Base-by-base conservation (phyloP, 2,329 filamentous ascomycete genomes). In the Clonostachys sp. region DNA sequence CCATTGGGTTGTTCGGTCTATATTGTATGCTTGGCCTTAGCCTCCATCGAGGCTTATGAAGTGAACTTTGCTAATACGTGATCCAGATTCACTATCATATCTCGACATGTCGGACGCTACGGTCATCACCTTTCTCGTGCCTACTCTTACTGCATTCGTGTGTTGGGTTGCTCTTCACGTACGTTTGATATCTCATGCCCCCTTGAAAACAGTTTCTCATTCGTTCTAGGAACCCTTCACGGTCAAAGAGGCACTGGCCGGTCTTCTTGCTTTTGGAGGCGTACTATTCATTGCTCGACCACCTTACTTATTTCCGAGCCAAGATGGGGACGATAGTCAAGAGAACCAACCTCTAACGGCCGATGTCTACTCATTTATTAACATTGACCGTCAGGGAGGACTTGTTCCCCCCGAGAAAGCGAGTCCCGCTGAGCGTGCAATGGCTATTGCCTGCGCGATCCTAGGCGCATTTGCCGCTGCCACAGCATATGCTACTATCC, bases 211-310 rank as follows among this genome's bases (percentile, higher is more conserved):
- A 39, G 5, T 12, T 38, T 12, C 14, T 30, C 35, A 45, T 9
- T 42, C 24, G 8, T 24, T 56, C 30, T 71, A 84, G 55, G 87
- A 92, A 63, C 83, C 85, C 0, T 92, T 90, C 57, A 87, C 85
- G 1, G 67, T 78, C 14, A 80, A 80, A 45, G 87, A 92, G 61
- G 83, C 87, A 50, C 67, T 85, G 2, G 87, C 85, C 0, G 85
- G 80, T 0, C 59, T 89, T 2, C 64, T 91, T 34, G 89, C 87
- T 3, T 73, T 94, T 17, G 63, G 79, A 0, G 89, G 89, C 0
- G 87, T 92, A 0, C 66, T 91, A 2, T 75, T 91, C 41, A 91
- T 94, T 48, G 88, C 89, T 2, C 78, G 84, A 2, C 89, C 87
- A 0, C 68, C 74, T 0, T 78, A 80, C 2, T 60, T 88, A 2